phyloP scores from a whole-genome alignment of 805 yeast genomes.

The Debaryomyces castellii region DNA sequence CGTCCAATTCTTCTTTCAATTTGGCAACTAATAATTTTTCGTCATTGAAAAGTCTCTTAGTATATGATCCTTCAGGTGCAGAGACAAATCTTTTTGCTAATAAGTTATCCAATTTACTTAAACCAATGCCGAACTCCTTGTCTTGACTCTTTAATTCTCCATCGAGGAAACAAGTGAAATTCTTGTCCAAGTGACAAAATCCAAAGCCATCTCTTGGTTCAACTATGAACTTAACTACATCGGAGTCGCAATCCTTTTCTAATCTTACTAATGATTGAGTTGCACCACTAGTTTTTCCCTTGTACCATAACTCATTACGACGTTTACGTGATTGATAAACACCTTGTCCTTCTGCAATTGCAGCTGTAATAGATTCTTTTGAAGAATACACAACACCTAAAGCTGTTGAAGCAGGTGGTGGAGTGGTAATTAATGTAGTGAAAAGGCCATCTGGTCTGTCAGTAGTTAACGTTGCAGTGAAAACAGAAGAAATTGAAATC shows the following conservation, averaged over 20 bases:
- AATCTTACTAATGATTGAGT: conserved; percentile 72
- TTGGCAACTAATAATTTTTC: conserved; percentile 75
- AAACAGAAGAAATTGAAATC: conserved; percentile 41
- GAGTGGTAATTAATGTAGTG: conserved; percentile 79
- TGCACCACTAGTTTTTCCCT: conserved; percentile 96
- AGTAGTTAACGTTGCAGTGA: conserved; percentile 58
- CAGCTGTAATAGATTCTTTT: conserved; percentile 72
- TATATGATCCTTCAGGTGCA: conserved; percentile 95
- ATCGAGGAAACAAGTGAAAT: conserved; percentile 68
- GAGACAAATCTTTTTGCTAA: conserved; percentile 57
- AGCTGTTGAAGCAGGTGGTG: conserved; percentile 50
- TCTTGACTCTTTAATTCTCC: conserved; percentile 27
- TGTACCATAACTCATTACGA: conserved; percentile 85
- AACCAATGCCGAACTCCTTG: conserved; percentile 60
- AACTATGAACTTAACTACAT: conserved; percentile 83
- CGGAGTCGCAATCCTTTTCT: conserved; percentile 88
- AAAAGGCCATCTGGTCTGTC: conserved; percentile 86
- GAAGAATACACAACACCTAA: conserved; percentile 93
- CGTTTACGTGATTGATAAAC: conserved; percentile 88
- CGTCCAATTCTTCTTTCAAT: conserved; percentile 95
- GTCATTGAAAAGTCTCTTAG: conserved; percentile 83
- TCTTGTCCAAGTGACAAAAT: conserved; percentile 84
- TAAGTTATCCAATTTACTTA: conserved; percentile 65
- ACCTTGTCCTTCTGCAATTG: conserved; percentile 79
- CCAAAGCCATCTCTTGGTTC: conserved; percentile 78